These are phyloP conservation scores for Serendipita sp. DNA, from an alignment of 768 basidiomycete species.

Conservation along the genomic window DNA sequence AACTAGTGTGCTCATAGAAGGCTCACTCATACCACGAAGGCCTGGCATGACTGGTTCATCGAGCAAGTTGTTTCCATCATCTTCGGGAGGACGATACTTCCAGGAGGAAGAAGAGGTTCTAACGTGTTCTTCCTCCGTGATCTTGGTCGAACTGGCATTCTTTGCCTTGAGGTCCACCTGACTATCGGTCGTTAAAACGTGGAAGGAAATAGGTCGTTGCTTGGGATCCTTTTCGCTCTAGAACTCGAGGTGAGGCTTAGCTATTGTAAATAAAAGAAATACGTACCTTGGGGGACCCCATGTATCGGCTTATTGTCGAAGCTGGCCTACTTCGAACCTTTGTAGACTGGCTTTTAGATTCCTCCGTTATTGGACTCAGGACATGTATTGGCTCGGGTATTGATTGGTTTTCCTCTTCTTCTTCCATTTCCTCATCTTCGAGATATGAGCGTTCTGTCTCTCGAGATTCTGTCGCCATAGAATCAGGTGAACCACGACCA, in stretches of 20 bases:
- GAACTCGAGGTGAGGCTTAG: not conserved
- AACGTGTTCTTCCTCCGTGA: not conserved
- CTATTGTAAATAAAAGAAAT: not conserved
- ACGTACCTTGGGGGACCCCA: not conserved
- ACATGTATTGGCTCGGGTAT: not conserved
- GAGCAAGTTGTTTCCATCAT: not conserved
- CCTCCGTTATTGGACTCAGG: not conserved
- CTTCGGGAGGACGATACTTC: not conserved
- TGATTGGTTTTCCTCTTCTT: no score
- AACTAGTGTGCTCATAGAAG: not conserved
- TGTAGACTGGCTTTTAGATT: not conserved
- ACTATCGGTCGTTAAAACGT: not conserved
- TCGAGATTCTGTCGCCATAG: constrained; percentile 3
- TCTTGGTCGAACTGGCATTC: not conserved
- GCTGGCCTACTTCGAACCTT: not conserved
- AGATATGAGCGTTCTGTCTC: not conserved
- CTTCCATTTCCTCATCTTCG: not conserved
- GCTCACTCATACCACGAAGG: constrained; percentile 1
- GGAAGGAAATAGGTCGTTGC: constrained; percentile 1
- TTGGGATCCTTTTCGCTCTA: not conserved
- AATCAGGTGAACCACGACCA: constrained; percentile 3
- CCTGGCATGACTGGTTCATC: not conserved
- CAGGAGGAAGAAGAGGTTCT: constrained; percentile 3
- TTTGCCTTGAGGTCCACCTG: not conserved
- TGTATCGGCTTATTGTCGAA: not conserved